phyloP scores from a whole-genome alignment of 257 asterid species.

The Penstemon eatonii region DNA sequence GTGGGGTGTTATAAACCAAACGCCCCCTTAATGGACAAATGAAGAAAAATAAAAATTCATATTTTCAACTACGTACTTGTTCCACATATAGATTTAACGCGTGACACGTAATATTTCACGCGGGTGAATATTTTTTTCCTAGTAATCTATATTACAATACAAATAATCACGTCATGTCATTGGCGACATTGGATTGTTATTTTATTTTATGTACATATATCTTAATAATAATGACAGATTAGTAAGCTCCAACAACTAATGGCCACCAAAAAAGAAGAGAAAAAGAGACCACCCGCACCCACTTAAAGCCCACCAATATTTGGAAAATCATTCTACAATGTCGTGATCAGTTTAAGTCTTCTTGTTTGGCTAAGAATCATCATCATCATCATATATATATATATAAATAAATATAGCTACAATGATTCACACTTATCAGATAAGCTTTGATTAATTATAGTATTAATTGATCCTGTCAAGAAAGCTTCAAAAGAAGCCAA shows the following conservation, averaged over 20 bases:
- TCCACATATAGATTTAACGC: too few relatives aligned
- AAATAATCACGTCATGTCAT: constrained; percentile 20
- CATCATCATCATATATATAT: neutral
- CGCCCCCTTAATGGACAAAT: too few relatives aligned
- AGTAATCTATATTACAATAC: neutral
- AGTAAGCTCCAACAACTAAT: constrained; percentile 22
- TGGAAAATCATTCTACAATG: neutral
- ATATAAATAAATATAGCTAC: constrained; percentile 12
- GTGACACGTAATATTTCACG: too few relatives aligned
- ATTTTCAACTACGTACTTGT: too few relatives aligned
- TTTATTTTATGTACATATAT: neutral
- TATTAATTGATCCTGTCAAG: constrained; percentile 3
- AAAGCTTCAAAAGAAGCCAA: constrained; percentile 11
- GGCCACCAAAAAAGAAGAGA: constrained; percentile 18
- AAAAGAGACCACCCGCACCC: constrained; percentile 18
- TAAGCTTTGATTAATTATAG: constrained; percentile 17
- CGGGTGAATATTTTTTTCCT: too few relatives aligned
- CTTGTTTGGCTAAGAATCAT: neutral
- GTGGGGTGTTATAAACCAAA: too few relatives aligned
- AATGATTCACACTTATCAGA: constrained; percentile 19
- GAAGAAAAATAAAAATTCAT: too few relatives aligned
- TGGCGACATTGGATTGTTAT: constrained; percentile 7
- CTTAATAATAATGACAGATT: constrained; percentile 19
- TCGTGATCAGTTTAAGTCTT: constrained; percentile 18
- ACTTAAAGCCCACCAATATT: constrained; percentile 3